phyloP scores from a whole-genome alignment of 306 rosid species.

The Prunus davidiana region DNA sequence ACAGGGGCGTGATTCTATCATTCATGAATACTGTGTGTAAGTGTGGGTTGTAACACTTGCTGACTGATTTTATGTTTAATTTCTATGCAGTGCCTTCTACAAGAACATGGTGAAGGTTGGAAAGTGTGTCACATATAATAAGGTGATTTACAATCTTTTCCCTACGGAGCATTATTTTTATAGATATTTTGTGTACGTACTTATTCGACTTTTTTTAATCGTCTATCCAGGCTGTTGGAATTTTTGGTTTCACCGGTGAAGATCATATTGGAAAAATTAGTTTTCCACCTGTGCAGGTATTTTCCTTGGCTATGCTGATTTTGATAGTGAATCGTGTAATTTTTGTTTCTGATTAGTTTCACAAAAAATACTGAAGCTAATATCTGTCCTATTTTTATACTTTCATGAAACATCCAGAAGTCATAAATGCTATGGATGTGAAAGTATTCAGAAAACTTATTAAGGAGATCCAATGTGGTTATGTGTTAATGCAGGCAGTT shows the following conservation, averaged over 20 bases:
- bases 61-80: background rate
- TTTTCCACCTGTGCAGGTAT: conserved; percentile 95
- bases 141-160: conserved; percentile 21
- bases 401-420: too few species aligned
- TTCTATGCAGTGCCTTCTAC: conserved; percentile 71
- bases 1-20: background rate
- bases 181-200: background rate
- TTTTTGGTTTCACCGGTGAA: conserved; percentile 88
- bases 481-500: conserved; percentile 68
- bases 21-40: background rate
- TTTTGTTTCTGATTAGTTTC: background rate
- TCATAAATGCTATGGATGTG: background rate
- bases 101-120: conserved; percentile 74
- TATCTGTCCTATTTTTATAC: too few species aligned
- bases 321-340: background rate
- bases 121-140: conserved; percentile 84
- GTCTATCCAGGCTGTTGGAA: conserved; percentile 68
- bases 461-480: conserved; percentile 26
- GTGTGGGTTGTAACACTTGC: background rate
- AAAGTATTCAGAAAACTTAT: background rate
- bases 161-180: background rate
- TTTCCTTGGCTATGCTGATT: background rate
- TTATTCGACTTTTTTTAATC: background rate
- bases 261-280: conserved; percentile 86
- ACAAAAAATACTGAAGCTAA: too few species aligned